phyloP scores from a whole-genome alignment of 1,284 basidiomycete species.

The Cutaneotrichosporon sp. region DNA sequence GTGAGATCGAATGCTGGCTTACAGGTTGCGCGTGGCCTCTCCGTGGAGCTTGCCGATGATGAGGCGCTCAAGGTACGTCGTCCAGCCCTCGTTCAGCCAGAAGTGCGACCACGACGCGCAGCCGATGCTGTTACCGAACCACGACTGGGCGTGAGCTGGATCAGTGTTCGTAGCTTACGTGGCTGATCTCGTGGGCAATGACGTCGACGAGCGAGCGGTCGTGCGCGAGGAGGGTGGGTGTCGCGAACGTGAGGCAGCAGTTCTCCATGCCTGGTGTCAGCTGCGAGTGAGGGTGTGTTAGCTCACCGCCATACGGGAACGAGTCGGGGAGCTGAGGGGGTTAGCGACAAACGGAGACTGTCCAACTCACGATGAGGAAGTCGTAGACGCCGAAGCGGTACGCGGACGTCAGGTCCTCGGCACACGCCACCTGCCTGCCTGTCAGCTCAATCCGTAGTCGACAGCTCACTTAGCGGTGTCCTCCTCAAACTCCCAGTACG shows the following conservation, averaged over 20 bases:
- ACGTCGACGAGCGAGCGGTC: constrained; percentile 85
- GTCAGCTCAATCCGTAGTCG: neutral
- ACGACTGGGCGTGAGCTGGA: constrained; percentile 61
- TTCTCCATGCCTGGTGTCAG: constrained; percentile 46
- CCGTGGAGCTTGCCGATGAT: constrained; percentile 69
- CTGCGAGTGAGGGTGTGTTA: too few relatives aligned
- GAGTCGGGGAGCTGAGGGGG: constrained; percentile 68
- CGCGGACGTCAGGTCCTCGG: constrained; percentile 69
- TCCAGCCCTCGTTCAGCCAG: constrained; percentile 94
- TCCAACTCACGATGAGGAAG: constrained; percentile 65
- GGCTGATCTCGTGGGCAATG: constrained; percentile 63
- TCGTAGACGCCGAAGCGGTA: constrained; percentile 92
- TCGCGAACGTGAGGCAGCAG: constrained; percentile 80
- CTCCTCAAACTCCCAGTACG: constrained; percentile 84
- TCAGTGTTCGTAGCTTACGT: constrained; percentile 35
- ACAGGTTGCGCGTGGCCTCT: constrained; percentile 73
- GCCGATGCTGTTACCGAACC: constrained; percentile 78
- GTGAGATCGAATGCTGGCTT: constrained; percentile 16
- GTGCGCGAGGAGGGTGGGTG: constrained; percentile 78
- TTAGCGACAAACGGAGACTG: too few relatives aligned
- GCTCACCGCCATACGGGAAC: constrained; percentile 90
- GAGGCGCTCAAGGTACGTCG: constrained; percentile 88
- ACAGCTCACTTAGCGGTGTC: constrained; percentile 69
- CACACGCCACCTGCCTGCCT: constrained; percentile 60
- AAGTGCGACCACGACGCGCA: constrained; percentile 63